Evolutionary conservation across 2,329 filamentous ascomycete species (phyloP), one percentile per base, ranked within the genome.

Genomic region (Hypoxylon sp.): DNA sequence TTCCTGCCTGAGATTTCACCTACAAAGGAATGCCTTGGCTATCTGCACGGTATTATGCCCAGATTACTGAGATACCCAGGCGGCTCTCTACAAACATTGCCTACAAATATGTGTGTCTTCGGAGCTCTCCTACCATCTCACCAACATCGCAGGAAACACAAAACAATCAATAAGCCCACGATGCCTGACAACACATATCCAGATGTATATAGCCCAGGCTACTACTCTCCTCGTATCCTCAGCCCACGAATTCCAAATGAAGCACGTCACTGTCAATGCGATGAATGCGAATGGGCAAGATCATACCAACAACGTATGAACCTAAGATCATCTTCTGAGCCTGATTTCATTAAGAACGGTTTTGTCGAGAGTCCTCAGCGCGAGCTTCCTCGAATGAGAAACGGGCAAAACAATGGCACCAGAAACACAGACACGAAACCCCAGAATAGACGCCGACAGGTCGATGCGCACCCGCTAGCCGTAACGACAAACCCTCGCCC

Each of bases 31-130:
- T 26, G 3, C 8, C 5, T 9, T 33, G 14, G 22, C 57, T 60
- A 63, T 61, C 44, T 61, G 33, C 14, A 37, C 17, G 3, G 19
- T 33, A 47, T 54, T 2, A 52, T 44, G 35, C 35, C 3, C 4
- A 29, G 39, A 26, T 48, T 1, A 14, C 11, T 26, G 5, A 35
- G 31, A 37, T 17, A 42, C 4, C 11, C 33, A 51, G 5, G 17
- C 19, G 17, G 26, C 4, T 42, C 6, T 35, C 39, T 6, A 9
- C 6, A 6, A 1, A 13, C 6, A 13, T 11, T 3, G 5, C 29
- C 50, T 61, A 67, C 37, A 67, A 64, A 52, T 64, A 70, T 64
- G 67, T 63, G 60, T 31, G 26, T 64, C 35, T 3, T 60, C 35
- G 33, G 44, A 26, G 26, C 13, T 19, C 24, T 26, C 37, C 13